These are phyloP conservation scores for Gaeumannomyces sp. DNA, from an alignment of 2,329 filamentous ascomycete genomes.

Conservation along the genomic window DNA sequence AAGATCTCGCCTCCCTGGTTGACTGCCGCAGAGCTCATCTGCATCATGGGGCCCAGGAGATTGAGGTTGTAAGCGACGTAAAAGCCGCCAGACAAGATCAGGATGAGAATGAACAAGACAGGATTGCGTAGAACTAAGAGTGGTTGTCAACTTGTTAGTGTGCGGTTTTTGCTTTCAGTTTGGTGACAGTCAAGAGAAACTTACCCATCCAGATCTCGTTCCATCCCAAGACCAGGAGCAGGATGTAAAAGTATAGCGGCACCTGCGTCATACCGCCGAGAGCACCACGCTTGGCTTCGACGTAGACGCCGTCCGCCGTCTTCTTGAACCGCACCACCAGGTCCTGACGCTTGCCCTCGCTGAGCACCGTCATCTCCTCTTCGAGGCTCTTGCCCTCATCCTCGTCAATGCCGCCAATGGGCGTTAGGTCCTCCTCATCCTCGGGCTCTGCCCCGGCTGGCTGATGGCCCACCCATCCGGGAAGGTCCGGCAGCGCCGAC, in stretches of 20 bases:
- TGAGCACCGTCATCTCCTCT: conserved; percentile 93
- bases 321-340: conserved; percentile 96
- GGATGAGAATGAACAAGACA: conserved; percentile 81
- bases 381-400: conserved; percentile 91
- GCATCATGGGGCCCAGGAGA: conserved; percentile 89
- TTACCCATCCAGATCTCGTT: conserved; percentile 93
- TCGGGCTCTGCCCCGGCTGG: conserved; percentile 68
- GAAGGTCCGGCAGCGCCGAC: conserved; percentile 71
- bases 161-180: conserved; percentile 4
- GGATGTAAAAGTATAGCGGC: conserved; percentile 87
- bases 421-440: conserved; percentile 82
- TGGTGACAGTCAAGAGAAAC: conserved; percentile 24
- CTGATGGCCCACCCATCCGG: conserved; percentile 73
- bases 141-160: not conserved
- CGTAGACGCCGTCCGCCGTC: conserved; percentile 93
- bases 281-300: conserved; percentile 94
- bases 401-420: conserved; percentile 91
- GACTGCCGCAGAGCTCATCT: conserved; percentile 87
- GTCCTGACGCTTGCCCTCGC: conserved; percentile 84
- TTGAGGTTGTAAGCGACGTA: conserved; percentile 94
- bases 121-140: conserved; percentile 81
- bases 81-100: conserved; percentile 67
- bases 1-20: conserved; percentile 84
- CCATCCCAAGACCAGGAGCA: conserved; percentile 91
- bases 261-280: conserved; percentile 94